phyloP scores from a whole-genome alignment of 1,139 yeast species.

The Geotrichum restrictum region DNA sequence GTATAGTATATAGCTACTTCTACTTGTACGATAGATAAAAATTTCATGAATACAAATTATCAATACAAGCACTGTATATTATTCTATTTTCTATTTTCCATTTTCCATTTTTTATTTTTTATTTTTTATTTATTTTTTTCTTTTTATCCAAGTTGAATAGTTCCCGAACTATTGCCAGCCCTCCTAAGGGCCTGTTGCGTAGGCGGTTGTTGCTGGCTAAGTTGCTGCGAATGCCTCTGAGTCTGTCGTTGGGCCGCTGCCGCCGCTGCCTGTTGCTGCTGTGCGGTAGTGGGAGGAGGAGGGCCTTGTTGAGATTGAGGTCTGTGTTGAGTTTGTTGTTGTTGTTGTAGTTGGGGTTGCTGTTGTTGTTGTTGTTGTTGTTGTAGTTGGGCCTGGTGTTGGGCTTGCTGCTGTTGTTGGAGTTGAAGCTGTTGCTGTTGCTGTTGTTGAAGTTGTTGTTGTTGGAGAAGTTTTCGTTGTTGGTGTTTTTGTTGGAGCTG shows the following conservation, averaged over 20 bases:
- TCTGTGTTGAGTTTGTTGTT: neutral
- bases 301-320: too few species aligned
- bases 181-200: constrained; percentile 2
- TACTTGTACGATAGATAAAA: too few species aligned
- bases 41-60: too few species aligned
- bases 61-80: too few species aligned
- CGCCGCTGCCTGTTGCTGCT: neutral
- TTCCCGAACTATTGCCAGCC: constrained; percentile 9
- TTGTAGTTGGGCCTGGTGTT: neutral
- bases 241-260: neutral
- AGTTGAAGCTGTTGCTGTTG: constrained; percentile 1
- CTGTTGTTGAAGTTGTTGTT: constrained; percentile 10
- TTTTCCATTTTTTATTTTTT: too few species aligned
- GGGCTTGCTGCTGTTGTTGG: neutral
- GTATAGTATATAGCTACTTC: too few species aligned
- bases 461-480: too few species aligned
- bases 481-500: too few species aligned
- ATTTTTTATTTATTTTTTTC: too few species aligned
- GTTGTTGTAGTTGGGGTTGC: neutral
- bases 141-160: constrained; percentile 7
- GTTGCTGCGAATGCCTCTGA: neutral
- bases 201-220: neutral
- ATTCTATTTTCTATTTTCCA: too few species aligned
- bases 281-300: neutral
- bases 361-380: neutral